Conservation (phyloP, 192 early-diverging fungal genomes). For the Backusella macrospora region DNA sequence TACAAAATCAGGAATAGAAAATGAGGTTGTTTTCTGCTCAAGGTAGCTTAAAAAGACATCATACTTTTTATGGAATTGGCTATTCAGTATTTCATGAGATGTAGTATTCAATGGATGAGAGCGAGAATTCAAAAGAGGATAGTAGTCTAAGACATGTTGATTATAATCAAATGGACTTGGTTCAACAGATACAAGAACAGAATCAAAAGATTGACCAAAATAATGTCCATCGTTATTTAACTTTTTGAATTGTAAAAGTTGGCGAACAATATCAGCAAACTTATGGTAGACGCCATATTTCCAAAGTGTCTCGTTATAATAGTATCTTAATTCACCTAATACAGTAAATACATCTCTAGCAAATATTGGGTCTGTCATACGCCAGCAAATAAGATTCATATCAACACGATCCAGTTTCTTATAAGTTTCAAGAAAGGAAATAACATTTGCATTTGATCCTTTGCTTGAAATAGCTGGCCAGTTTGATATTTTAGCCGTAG, state of each 20-base stretch:
- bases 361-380: conserved; percentile 29
- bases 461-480: conserved; percentile 29
- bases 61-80: conserved; percentile 43
- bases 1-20: conserved; percentile 35
- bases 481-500: background rate
- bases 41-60: conserved; percentile 40
- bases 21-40: conserved; percentile 27
- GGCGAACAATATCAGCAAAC: conserved; percentile 36
- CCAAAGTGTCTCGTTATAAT: conserved; percentile 41
- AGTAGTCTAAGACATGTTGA: conserved; percentile 41
- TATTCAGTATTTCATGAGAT: conserved; percentile 42
- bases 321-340: conserved; percentile 25
- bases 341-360: conserved; percentile 37
- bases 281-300: conserved; percentile 42
- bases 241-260: conserved; percentile 32
- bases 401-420: conserved; percentile 25
- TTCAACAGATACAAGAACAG: conserved; percentile 4
- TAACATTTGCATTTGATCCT: conserved; percentile 19
- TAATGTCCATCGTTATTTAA: background rate
- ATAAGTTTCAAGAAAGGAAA: conserved; percentile 22
- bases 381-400: conserved; percentile 19
- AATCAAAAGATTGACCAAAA: background rate
- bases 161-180: background rate
- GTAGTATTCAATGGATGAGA: conserved; percentile 31
- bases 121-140: conserved; percentile 53